phyloP scores from a whole-genome alignment of 2,329 filamentous ascomycete genomes.

The Sporothrix luriei region DNA sequence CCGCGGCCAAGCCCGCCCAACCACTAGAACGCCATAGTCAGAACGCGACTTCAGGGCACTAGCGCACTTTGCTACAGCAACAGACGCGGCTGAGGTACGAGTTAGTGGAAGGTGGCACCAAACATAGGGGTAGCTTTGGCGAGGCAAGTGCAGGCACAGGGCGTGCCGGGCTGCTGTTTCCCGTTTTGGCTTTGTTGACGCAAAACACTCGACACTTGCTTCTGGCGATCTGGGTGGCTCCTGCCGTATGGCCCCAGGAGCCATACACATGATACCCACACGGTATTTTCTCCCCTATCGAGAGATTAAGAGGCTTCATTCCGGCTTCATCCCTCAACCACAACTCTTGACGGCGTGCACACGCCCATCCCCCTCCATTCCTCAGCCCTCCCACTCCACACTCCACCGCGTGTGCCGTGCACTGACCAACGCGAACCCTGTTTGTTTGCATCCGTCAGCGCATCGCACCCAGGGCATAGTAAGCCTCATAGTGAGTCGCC shows the following conservation, averaged over 20 bases:
- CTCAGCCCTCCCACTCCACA: conserved; percentile 16
- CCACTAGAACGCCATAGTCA: conserved; percentile 5
- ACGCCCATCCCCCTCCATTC: conserved; percentile 23
- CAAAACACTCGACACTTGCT: conserved; percentile 27
- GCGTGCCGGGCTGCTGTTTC: conserved; percentile 25
- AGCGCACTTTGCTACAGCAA: conserved; percentile 32
- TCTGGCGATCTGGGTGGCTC: conserved; percentile 23
- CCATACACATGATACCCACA: conserved; percentile 11
- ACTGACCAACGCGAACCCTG: conserved; percentile 2
- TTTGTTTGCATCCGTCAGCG: background rate
- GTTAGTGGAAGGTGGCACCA: background rate
- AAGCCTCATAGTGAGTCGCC: too few species aligned
- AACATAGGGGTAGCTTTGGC: conserved; percentile 24
- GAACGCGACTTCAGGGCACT: conserved; percentile 27
- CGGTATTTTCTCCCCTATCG: conserved; percentile 3
- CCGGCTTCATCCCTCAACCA: conserved; percentile 20
- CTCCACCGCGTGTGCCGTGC: conserved; percentile 25
- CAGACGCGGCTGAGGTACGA: conserved; percentile 30
- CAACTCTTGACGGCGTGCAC: background rate
- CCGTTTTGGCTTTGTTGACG: conserved; percentile 28
- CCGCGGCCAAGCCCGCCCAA: conserved; percentile 19
- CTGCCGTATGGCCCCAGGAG: conserved; percentile 5
- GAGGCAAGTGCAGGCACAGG: conserved; percentile 1
- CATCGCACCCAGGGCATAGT: background rate
- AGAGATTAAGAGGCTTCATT: conserved; percentile 23